phyloP scores from a whole-genome alignment of 208 protist genomes.

The Leptomonas pyrrhocoris region DNA sequence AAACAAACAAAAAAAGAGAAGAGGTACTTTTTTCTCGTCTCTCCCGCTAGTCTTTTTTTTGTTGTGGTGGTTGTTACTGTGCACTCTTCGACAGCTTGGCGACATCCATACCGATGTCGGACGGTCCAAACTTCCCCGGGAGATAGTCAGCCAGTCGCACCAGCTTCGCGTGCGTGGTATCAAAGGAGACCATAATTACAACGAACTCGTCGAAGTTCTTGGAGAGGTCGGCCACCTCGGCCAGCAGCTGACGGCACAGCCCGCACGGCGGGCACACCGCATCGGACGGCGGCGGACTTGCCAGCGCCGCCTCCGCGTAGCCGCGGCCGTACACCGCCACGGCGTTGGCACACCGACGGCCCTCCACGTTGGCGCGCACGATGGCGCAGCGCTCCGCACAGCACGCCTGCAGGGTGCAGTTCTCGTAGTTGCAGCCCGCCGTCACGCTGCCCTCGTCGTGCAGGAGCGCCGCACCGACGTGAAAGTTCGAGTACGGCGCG shows the following conservation, averaged over 20 bases:
- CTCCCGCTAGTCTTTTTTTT: too few relatives aligned
- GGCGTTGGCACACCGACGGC: slow-evolving; percentile 65
- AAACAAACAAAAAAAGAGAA: too few relatives aligned
- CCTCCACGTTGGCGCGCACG: slow-evolving; percentile 75
- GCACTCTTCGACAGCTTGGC: slow-evolving; percentile 16
- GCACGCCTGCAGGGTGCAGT: slow-evolving; percentile 75
- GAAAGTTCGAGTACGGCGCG: slow-evolving; percentile 82
- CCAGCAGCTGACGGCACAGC: slow-evolving; percentile 81
- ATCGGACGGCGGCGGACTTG: slow-evolving; percentile 30
- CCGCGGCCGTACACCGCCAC: slow-evolving; percentile 76
- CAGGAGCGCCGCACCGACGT: slow-evolving; percentile 78
- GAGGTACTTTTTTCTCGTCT: too few relatives aligned
- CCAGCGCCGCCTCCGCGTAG: slow-evolving; percentile 11
- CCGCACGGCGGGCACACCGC: slow-evolving; percentile 77
- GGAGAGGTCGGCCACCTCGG: slow-evolving; percentile 81
- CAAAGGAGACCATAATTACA: slow-evolving; percentile 65
- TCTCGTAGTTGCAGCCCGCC: slow-evolving; percentile 87
- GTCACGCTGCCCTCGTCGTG: slow-evolving; percentile 71
- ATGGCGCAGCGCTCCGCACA: slow-evolving; percentile 89
- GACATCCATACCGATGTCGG: slow-evolving; percentile 75
- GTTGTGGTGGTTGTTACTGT: neutral
- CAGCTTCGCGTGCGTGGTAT: slow-evolving; percentile 53
- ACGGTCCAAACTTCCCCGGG: slow-evolving; percentile 76
- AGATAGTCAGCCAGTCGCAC: slow-evolving; percentile 65
- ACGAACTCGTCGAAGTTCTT: slow-evolving; percentile 68